A percentile compares a stretch with the other conserved stretches of the same genome.
Conservation (phyloP, 768 basidiomycete genomes). For the Lanmaoa pseudosensibilis region DNA sequence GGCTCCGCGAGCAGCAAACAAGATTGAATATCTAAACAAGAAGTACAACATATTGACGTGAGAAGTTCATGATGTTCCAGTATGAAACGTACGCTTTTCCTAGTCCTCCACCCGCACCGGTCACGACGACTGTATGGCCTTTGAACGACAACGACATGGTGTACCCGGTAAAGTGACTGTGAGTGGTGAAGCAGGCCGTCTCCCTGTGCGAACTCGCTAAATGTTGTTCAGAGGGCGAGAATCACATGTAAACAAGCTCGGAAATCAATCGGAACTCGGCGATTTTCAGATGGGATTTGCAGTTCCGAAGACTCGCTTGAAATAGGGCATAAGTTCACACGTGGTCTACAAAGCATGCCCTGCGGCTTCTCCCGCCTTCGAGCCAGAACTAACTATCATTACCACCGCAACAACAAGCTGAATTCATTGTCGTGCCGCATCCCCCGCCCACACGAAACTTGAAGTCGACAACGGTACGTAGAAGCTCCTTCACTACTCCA, state of each 20-base stretch:
- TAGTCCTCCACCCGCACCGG: constrained; percentile 94
- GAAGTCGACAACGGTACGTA: no score
- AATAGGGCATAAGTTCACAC: no score
- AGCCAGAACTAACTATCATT: no score
- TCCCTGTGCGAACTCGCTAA: background rate
- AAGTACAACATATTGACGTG: background rate
- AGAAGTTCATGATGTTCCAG: background rate
- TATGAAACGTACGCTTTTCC: constrained; percentile 73
- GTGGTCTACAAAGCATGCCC: no score
- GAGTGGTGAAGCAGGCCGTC: background rate
- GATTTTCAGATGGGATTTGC: background rate
- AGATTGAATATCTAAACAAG: constrained; percentile 70
- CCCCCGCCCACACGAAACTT: no score
- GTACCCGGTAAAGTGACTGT: background rate
- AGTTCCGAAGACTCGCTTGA: no score
- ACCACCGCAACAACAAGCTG: no score
- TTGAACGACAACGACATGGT: constrained; percentile 67
- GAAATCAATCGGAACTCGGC: background rate
- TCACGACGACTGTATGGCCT: constrained; percentile 89
- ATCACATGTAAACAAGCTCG: constrained; percentile 11
- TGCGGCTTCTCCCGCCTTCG: no score
- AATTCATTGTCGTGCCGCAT: no score
- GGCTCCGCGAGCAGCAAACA: constrained; percentile 92
- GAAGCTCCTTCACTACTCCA: no score
- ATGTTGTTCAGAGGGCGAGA: background rate